phyloP scores from a whole-genome alignment of 2,329 filamentous ascomycete genomes.

The Aspergillus aculeatus region DNA sequence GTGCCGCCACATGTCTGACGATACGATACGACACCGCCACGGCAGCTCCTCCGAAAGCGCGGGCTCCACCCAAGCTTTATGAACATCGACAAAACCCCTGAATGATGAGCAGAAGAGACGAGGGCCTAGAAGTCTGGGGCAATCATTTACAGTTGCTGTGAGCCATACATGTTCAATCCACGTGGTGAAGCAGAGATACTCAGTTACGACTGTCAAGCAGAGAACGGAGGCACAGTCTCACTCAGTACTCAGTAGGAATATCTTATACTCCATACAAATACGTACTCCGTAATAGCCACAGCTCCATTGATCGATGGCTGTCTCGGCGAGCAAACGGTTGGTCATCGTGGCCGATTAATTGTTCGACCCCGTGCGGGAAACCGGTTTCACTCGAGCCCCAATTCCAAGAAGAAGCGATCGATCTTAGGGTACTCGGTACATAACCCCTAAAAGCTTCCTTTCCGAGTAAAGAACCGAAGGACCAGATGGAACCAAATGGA shows the following conservation, averaged over 20 bases:
- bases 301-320: no score
- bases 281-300: no score
- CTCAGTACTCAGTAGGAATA: no score
- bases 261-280: no score
- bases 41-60: not conserved
- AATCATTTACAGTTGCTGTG: not conserved
- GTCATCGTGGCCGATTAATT: not conserved
- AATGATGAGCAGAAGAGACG: conserved; percentile 3
- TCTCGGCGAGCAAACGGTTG: not conserved
- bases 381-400: not conserved
- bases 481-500: not conserved
- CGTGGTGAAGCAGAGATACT: no score
- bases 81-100: conserved; percentile 17
- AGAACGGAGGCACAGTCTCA: no score
- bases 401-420: not conserved
- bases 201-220: no score
- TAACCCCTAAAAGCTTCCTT: not conserved
- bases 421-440: not conserved
- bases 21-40: conserved; percentile 22
- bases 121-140: not conserved
- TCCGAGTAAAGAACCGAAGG: not conserved
- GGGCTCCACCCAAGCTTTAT: conserved; percentile 24
- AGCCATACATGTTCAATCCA: no score
- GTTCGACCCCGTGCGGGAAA: not conserved
- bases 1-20: conserved; percentile 1